Base-by-base conservation (phyloP, 2,329 filamentous ascomycete species). In the Microascus cirrosus region DNA sequence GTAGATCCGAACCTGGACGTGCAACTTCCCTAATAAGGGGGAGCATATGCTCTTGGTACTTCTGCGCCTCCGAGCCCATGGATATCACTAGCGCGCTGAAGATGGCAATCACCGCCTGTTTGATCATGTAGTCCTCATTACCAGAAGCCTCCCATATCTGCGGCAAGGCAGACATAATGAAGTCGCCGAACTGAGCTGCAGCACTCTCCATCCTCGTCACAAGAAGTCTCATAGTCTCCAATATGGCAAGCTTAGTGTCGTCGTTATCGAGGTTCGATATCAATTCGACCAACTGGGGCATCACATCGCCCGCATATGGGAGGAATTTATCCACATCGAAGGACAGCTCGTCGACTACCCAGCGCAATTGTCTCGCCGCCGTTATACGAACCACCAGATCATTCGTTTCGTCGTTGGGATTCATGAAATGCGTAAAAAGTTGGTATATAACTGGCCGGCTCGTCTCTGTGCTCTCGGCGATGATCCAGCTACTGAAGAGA, bases 321-420 rank as follows among this genome's bases (percentile, higher is more conserved):
- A 88, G 68, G 68, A 97, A 96, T 12, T 77, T 74, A 4, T 87
- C 81, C 1, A 85, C 78, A 12, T 81, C 80, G 68, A 96, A 97
- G 57, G 87, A 87, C 69, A 92, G 90, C 51, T 95, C 90, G 64
- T 96, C 87, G 0, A 90, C 84, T 51, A 96, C 82, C 62, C 82
- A 81, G 64, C 87, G 86, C 55, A 99, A 81, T 65, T 95, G 90
- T 58, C 92, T 82, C 6, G 90, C 94, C 2, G 94, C 90, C 1
- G 93, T 96, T 57, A 97, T 86, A 15, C 90, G 85, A 35, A 99
- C 94, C 0, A 97, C 92, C 57, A 91, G 80, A 66, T 99, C 94
- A 66, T 99, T 99, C 60, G 84, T 77, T 8, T 83, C 77, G 65
- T 96, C 91, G 20, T 82, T 79, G 8, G 84, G 82, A 64, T 91